Evolutionary conservation across 495 filamentous ascomycete genomes (phyloP).

Genomic region (Penicillium silybi): DNA sequence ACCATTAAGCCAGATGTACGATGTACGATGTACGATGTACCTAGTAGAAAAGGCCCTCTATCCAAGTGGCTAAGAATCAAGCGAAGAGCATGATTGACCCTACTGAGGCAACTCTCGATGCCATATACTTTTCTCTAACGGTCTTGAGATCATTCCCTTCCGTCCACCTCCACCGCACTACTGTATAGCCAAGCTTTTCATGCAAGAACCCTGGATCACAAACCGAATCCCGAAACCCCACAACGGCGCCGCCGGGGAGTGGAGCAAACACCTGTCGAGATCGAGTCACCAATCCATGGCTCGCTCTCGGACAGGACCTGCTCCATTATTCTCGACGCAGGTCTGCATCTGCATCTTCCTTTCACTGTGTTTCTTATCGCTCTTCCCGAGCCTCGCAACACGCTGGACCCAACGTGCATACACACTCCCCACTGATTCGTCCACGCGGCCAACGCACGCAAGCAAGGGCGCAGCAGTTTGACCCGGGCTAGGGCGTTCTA

Average conservation of each 20-base stretch:
- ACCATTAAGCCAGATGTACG: too few species aligned
- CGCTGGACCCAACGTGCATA: neutral
- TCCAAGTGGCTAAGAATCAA: too few species aligned
- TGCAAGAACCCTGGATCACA: neutral
- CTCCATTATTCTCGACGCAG: too few species aligned
- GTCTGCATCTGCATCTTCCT: neutral
- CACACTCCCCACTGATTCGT: neutral
- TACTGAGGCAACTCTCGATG: too few species aligned
- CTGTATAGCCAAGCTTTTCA: neutral
- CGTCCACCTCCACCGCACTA: neutral
- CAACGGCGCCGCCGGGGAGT: neutral
- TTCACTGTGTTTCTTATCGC: neutral
- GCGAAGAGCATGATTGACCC: too few species aligned
- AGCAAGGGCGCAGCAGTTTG: constrained; percentile 6
- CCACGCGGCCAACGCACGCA: neutral
- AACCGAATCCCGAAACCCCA: neutral
- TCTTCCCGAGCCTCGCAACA: neutral
- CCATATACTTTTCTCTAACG: too few species aligned
- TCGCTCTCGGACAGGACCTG: neutral
- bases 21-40: too few species aligned
- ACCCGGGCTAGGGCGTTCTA: constrained; percentile 12
- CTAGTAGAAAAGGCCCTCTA: too few species aligned
- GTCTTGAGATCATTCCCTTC: neutral
- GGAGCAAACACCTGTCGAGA: neutral
- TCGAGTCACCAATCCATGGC: neutral